phyloP scores from a whole-genome alignment of 2,329 filamentous ascomycete genomes.

The Xylariales sp. region DNA sequence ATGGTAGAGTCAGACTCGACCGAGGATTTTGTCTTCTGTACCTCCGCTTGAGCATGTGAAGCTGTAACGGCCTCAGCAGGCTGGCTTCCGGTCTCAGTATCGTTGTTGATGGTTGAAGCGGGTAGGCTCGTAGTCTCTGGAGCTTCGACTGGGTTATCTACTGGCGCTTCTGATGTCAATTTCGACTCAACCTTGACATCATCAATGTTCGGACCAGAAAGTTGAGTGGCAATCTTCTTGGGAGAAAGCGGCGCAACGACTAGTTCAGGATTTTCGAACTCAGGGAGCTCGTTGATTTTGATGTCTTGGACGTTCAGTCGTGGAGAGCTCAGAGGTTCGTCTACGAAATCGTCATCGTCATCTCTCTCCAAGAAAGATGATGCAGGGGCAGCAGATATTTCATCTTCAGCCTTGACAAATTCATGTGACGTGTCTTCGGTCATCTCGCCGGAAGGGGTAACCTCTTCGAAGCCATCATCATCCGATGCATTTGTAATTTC shows the following conservation, averaged over 20 bases:
- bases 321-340: conserved; percentile 70
- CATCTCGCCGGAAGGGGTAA: conserved; percentile 64
- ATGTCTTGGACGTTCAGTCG: conserved; percentile 58
- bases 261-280: conserved; percentile 52
- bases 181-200: neutral
- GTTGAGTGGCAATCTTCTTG: conserved; percentile 26
- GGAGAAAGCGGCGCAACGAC: conserved; percentile 56
- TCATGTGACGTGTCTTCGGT: conserved; percentile 69
- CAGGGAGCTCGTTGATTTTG: conserved; percentile 41
- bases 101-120: neutral
- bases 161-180: neutral
- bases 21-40: no score
- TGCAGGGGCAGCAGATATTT: conserved; percentile 34
- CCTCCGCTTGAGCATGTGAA: no score
- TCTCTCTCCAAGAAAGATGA: conserved; percentile 51
- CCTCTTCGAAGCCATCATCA: conserved; percentile 92
- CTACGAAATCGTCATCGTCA: conserved; percentile 67
- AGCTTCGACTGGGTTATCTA: neutral
- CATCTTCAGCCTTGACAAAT: conserved; percentile 57
- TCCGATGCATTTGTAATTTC: conserved; percentile 80
- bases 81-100: neutral
- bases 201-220: neutral
- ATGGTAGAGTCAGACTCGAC: neutral
- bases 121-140: neutral
- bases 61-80: neutral